Evolutionary conservation across 176 grass and related monocot genomes (phyloP), one percentile per base, ranked within the genome.

Genomic region (Dendrocalamus sinicus): DNA sequence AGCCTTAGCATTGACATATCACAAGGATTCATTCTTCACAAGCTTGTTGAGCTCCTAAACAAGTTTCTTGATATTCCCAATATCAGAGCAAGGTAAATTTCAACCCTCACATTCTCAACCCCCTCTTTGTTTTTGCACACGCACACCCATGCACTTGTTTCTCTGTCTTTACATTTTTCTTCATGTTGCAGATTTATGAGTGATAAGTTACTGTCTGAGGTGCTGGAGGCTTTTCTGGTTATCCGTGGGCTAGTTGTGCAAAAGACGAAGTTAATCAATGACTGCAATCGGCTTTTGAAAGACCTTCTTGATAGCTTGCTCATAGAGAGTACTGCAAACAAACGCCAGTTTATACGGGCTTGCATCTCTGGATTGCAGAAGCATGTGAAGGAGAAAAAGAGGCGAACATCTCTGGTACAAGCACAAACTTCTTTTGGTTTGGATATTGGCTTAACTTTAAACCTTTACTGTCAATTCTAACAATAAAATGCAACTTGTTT

Each of bases 31-130:
- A 94, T 93, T 85, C 96, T 98, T 63, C 93, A 95, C 76, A 98
- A 94, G 78, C 93, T 98, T 84, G 85, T 98, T 81, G 96, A 98
- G 84, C 80, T 98, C 70, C 86, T 98, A 53, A 92, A 93, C 84
- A 98, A 98, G 60, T 98, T 98, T 89, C 93, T 98, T 84, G 96
- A 98, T 82, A 89, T 98, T 70, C 91, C 91, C 17, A 98, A 95
- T 85, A 95, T 98, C 72, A 95, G 96, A 89, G 64, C 88, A 67
- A 95, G 96, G 93, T 98, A 89, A 83, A 68, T 44, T 68, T 81
- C 61, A 75, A 73, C 13, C 26, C 48, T 9, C 14, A 64, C 48
- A 14, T 17, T 47, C 8, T 8, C 63, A 28, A 70, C 44, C 39
- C 50, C 48, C 50, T 51, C 13, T 51, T 3, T 70, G 8, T 84